phyloP scores from a whole-genome alignment of 1,139 yeast genomes.

The Diutina rugosa region DNA sequence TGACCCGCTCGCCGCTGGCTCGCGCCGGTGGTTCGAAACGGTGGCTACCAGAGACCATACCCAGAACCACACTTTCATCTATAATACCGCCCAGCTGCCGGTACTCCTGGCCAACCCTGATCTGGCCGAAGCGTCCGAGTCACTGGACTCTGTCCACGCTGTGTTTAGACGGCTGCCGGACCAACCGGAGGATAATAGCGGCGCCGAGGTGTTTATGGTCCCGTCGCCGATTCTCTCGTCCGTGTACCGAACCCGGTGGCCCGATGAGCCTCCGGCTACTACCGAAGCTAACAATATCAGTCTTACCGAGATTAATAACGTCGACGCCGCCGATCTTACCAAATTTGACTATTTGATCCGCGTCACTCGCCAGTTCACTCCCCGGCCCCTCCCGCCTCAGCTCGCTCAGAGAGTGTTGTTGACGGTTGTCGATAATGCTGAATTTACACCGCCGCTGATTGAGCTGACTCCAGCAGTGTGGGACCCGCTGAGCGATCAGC shows the following conservation, averaged over 20 bases:
- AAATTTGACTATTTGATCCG: conserved; percentile 16
- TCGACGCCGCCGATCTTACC: conserved; percentile 6
- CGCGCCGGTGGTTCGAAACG: conserved; percentile 18
- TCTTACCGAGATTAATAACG: conserved; percentile 18
- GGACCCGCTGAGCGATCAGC: conserved; percentile 8
- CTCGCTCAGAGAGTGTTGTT: conserved; percentile 15
- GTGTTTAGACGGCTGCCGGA: neutral
- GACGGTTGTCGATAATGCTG: conserved; percentile 27
- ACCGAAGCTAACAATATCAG: conserved; percentile 12
- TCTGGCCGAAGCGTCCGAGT: neutral
- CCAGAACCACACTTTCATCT: conserved; percentile 11
- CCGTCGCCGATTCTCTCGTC: conserved; percentile 26
- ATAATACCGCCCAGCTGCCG: conserved; percentile 3
- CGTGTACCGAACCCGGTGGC: conserved; percentile 14
- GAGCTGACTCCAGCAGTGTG: conserved; percentile 19
- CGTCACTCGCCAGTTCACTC: conserved; percentile 16
- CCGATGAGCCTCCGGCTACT: conserved; percentile 5
- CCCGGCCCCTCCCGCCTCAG: conserved; percentile 9
- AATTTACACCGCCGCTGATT: conserved; percentile 23
- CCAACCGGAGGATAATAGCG: conserved; percentile 5
- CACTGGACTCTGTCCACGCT: neutral
- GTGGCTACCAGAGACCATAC: conserved; percentile 12
- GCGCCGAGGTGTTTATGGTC: conserved; percentile 6
- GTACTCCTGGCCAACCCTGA: neutral
- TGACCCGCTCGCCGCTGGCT: conserved; percentile 27